Percentiles rank a stretch among this genome's conserved stretches.
Evolutionary conservation across 73 alveolate species (phyloP).

Genomic region (Blepharisma stoltei): DNA sequence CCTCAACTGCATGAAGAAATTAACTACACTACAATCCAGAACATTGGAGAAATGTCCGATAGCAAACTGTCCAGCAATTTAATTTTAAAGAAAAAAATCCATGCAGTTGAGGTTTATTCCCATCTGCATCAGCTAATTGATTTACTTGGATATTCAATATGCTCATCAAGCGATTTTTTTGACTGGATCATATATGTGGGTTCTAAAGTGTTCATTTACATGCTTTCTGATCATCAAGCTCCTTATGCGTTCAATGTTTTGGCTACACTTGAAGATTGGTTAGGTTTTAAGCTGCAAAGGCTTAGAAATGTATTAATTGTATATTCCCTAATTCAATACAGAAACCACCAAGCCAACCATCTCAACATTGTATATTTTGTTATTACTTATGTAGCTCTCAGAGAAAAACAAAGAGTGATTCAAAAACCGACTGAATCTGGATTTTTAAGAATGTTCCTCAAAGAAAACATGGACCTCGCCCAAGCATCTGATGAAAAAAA

Average conservation of each 20-base stretch:
- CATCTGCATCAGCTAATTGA: conserved; percentile 6
- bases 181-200: conserved; percentile 16
- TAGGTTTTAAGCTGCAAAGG: conserved; percentile 14
- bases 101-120: neutral
- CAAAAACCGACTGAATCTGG: neutral
- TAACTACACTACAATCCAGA: conserved; percentile 11
- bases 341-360: conserved; percentile 23
- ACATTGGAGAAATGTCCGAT: neutral
- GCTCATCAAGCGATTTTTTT: neutral
- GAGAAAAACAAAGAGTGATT: neutral
- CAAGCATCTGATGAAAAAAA: neutral
- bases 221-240: conserved; percentile 28
- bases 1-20: conserved; percentile 29
- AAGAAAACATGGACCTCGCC: conserved; percentile 12
- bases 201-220: conserved; percentile 5
- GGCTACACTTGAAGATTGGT: neutral
- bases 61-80: neutral
- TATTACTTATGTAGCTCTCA: neutral
- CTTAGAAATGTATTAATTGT: neutral
- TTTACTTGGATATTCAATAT: neutral
- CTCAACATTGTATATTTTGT: neutral
- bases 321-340: neutral
- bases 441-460: neutral
- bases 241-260: neutral
- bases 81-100: conserved; percentile 17